These are phyloP conservation scores for Kwoniella sp. DNA, from an alignment of 768 basidiomycete species.

Conservation along the genomic window DNA sequence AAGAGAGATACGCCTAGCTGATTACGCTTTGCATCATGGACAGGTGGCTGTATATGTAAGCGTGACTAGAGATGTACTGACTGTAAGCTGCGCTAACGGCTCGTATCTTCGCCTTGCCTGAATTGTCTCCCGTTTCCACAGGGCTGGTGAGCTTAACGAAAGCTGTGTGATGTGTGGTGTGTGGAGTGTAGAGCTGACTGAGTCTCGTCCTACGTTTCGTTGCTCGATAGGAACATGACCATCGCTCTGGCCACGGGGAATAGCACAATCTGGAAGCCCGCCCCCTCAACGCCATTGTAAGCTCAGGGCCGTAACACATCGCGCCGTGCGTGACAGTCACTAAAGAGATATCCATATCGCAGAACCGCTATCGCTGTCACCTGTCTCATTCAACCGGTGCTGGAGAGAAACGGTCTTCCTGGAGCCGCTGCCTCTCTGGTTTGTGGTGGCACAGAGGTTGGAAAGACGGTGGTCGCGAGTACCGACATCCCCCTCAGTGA, in stretches of 20 bases:
- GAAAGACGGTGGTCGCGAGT: slow-evolving; percentile 76
- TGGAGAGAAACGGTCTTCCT: slow-evolving; percentile 79
- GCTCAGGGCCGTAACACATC: neutral
- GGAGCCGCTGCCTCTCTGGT: slow-evolving; percentile 82
- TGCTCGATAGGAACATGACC: slow-evolving; percentile 73
- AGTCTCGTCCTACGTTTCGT: too few relatives aligned
- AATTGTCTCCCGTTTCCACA: neutral
- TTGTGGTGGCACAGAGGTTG: slow-evolving; percentile 78
- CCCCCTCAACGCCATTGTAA: slow-evolving; percentile 82
- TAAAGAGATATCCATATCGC: slow-evolving; percentile 59
- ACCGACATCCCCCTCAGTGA: slow-evolving; percentile 75
- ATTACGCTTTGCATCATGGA: neutral
- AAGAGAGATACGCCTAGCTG: neutral
- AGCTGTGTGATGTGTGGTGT: neutral
- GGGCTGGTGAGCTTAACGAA: neutral
- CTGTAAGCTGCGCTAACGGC: neutral
- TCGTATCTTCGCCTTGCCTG: too few relatives aligned
- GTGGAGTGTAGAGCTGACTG: neutral
- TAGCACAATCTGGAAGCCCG: slow-evolving; percentile 93
- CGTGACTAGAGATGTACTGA: neutral
- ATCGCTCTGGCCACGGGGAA: slow-evolving; percentile 71
- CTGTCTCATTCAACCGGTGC: slow-evolving; percentile 74
- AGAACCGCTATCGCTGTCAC: slow-evolving; percentile 77
- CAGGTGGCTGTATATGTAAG: slow-evolving; percentile 46
- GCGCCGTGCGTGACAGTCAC: neutral